A percentile compares a stretch with the other conserved stretches of the same genome.
Conservation (phyloP, 352 stramenopile genomes). For the Globisporangium camurandrum region DNA sequence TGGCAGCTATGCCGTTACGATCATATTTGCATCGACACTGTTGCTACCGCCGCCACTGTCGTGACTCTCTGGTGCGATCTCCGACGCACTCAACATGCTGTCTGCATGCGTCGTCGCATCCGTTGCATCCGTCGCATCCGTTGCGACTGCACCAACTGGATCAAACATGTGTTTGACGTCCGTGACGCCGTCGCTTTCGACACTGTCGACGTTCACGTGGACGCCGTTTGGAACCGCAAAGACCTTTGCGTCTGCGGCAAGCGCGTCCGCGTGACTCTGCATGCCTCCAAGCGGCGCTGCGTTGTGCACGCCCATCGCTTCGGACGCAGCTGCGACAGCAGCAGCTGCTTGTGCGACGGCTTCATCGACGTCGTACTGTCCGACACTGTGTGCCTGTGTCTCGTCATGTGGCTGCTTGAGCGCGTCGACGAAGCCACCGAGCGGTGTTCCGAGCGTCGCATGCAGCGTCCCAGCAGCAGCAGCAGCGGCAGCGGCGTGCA, state of each 20-base stretch:
- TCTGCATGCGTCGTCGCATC: no score
- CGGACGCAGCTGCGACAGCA: not conserved
- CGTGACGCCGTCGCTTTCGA: not conserved
- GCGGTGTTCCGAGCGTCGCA: not conserved
- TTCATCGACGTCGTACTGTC: not conserved
- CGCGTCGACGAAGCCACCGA: not conserved
- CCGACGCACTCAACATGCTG: no score
- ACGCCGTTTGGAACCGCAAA: not conserved
- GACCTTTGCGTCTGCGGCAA: not conserved
- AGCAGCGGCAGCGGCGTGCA: not conserved
- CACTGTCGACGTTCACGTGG: not conserved
- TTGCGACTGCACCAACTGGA: no score
- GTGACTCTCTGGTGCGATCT: not conserved
- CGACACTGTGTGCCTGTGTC: not conserved
- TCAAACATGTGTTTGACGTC: no score
- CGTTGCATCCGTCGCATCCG: no score
- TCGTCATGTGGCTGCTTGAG: not conserved
- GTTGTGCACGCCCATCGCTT: not conserved
- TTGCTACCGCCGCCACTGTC: not conserved
- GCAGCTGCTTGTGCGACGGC: not conserved
- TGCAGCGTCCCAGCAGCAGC: not conserved
- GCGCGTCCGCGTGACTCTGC: no score
- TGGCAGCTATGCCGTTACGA: not conserved
- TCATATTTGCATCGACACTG: not conserved
- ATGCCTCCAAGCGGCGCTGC: no score